Conservation (phyloP, 768 basidiomycete species). For the Rhizopogon vulgaris region DNA sequence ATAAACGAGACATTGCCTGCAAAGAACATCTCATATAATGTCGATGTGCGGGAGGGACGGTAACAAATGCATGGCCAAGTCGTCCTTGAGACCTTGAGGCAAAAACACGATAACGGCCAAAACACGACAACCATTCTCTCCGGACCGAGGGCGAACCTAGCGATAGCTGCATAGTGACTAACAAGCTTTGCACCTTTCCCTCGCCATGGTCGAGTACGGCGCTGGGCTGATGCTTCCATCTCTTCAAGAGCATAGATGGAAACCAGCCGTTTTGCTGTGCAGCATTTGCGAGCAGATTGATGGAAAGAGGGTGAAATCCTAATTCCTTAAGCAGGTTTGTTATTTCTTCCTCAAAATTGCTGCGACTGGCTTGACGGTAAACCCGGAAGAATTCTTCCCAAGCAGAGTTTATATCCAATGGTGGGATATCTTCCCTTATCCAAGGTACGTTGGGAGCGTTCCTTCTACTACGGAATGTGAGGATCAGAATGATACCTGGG, state of each 20-base stretch:
- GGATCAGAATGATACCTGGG: not conserved
- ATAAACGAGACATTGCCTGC: not conserved
- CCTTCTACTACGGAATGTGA: not conserved
- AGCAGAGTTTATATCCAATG: not conserved
- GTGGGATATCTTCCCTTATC: not conserved
- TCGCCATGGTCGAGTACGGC: not conserved
- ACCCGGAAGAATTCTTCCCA: too few relatives aligned
- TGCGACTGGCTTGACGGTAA: not conserved
- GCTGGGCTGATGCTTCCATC: not conserved
- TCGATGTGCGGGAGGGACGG: not conserved
- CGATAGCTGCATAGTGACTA: not conserved
- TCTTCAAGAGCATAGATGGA: not conserved
- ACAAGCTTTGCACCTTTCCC: not conserved
- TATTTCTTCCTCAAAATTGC: not conserved
- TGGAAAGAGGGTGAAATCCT: not conserved
- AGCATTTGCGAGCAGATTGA: not conserved
- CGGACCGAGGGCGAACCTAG: not conserved
- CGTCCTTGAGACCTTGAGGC: not conserved
- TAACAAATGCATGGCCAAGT: not conserved
- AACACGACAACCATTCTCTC: not conserved
- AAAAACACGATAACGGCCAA: not conserved
- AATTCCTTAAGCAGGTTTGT: not conserved
- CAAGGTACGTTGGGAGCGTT: not conserved
- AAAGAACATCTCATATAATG: not conserved
- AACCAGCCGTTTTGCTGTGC: constrained; percentile 1